A percentile compares a stretch with the other conserved stretches of the same genome.
phyloP scores from a whole-genome alignment of 225 moss, liverwort and hornwort genomes.

The Polytrichum commune region DNA sequence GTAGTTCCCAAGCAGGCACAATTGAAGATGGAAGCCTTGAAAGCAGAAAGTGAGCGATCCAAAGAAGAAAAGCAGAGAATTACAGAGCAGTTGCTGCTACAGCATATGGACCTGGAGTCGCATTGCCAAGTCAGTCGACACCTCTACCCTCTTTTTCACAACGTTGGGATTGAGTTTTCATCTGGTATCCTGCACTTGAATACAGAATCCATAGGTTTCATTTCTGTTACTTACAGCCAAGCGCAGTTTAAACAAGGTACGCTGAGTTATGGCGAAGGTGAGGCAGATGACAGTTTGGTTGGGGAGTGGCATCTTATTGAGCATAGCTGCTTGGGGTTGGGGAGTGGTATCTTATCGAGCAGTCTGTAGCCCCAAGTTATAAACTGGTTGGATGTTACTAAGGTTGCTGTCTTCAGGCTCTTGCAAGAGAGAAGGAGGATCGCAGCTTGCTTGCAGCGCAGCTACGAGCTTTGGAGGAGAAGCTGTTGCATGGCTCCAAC shows the following conservation, averaged over 20 bases:
- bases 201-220: no score
- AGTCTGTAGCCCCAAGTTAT: no score
- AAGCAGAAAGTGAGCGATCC: conserved; percentile 88
- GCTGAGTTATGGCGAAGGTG: no score
- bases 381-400: no score
- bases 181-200: no score
- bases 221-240: no score
- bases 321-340: no score
- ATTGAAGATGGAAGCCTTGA: conserved; percentile 88
- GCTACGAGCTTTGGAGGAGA: conserved; percentile 89
- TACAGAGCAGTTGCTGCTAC: conserved; percentile 73
- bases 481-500: conserved; percentile 90
- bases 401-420: conserved; percentile 48
- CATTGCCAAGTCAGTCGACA: conserved; percentile 67
- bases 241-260: no score
- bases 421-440: conserved; percentile 95
- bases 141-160: background rate
- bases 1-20: conserved; percentile 55
- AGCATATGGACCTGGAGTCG: conserved; percentile 87
- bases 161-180: no score
- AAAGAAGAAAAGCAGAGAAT: conserved; percentile 96
- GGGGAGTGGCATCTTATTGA: no score
- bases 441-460: conserved; percentile 81
- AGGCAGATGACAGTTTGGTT: no score
- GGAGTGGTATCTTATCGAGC: no score